Base-by-base conservation (phyloP, 805 yeast species). In the Trichomonascus vanleenenianus region DNA sequence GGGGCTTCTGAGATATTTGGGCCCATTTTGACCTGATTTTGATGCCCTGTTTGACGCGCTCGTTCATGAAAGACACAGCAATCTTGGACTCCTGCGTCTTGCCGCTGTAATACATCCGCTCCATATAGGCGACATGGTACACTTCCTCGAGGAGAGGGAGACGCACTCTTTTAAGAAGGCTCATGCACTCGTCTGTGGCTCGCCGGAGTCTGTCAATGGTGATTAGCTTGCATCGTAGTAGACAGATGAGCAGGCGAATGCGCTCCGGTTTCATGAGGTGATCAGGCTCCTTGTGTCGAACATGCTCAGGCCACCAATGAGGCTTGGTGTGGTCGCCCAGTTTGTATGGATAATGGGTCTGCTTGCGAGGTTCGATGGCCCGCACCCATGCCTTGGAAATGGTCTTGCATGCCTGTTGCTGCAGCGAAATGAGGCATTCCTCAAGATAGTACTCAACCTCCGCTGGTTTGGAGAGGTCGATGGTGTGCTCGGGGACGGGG, bases 261-360 rank as follows among this genome's bases (percentile, higher is more conserved):
- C 93, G 64, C 53, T 79, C 82, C 1, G 62, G 64, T 56, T 79
- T 83, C 47, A 67, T 71, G 47, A 84, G 63, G 62, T 84, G 91
- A 57, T 83, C 91, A 0, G 91, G 91, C 56, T 83, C 89, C 38
- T 67, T 69, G 61, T 83, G 91, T 32, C 75, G 65, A 1, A 80
- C 74, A 10, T 51, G 46, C 0, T 37, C 32, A 0, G 89, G 89
- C 93, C 93, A 83, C 89, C 89, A 83, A 3, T 57, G 55, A 0
- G 91, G 93, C 50, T 67, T 74, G 10, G 73, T 53, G 0, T 20
- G 40, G 11, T 73, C 72, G 2, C 77, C 78, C 8, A 58, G 56
- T 44, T 76, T 81, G 58, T 83, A 83, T 2, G 91, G 91, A 52
- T 64, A 73, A 19, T 64, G 62, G 1, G 81, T 68, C 60, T 82